These are phyloP conservation scores for Biancaea sappan DNA, from an alignment of 306 rosid species.

Conservation along the genomic window DNA sequence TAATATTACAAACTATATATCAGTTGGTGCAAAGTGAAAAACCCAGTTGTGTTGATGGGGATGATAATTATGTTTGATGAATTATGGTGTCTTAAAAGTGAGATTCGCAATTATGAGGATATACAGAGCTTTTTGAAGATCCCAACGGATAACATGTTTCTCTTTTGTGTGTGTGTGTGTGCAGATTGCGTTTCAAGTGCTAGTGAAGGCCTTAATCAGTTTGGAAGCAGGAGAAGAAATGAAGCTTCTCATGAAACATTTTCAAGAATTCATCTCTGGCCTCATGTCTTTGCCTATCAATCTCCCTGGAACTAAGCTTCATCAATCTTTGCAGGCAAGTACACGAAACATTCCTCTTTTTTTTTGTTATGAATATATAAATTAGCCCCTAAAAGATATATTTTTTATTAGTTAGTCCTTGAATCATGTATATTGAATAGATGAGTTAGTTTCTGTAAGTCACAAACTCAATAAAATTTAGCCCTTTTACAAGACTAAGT, in stretches of 20 bases:
- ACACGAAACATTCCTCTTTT: constrained; percentile 20
- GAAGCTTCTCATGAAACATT: constrained; percentile 77
- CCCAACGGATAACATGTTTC: constrained; percentile 32
- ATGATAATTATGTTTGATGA: constrained; percentile 43
- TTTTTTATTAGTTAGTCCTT: too few relatives aligned
- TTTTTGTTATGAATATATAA: too few relatives aligned
- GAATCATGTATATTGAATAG: too few relatives aligned
- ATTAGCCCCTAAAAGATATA: too few relatives aligned
- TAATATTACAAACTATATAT: too few relatives aligned
- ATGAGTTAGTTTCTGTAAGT: too few relatives aligned
- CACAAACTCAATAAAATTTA: too few relatives aligned
- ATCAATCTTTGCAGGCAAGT: constrained; percentile 84
- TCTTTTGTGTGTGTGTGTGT: constrained; percentile 47
- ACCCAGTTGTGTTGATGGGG: constrained; percentile 47
- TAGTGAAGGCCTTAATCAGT: constrained; percentile 85
- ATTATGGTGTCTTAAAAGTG: constrained; percentile 54
- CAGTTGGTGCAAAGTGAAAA: constrained; percentile 38
- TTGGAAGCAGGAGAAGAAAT: constrained; percentile 81
- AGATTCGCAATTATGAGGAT: constrained; percentile 48
- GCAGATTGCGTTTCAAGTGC: constrained; percentile 91
- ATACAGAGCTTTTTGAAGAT: constrained; percentile 36
- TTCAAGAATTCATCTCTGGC: constrained; percentile 90
- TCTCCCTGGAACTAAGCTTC: constrained; percentile 81
- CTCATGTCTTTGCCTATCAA: constrained; percentile 92
- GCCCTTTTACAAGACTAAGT: too few relatives aligned